Conservation (phyloP, 176 grass and related monocot species). For the Phyllostachys edulis region DNA sequence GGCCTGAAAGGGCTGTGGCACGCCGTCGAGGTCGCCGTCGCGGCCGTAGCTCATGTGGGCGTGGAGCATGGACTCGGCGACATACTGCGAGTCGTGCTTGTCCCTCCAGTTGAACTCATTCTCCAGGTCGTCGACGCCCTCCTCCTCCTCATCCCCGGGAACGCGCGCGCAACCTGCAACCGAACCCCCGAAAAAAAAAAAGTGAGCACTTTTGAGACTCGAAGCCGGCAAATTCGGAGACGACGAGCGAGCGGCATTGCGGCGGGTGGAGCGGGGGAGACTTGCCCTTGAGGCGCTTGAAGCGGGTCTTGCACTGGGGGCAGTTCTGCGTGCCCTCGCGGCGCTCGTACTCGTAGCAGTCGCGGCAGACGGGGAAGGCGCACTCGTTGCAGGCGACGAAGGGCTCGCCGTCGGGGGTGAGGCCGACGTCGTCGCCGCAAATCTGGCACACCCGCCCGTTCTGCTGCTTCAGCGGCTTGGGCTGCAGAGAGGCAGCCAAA, state of each 20-base stretch:
- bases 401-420: slow-evolving; percentile 46
- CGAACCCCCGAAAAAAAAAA: not conserved
- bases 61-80: slow-evolving; percentile 60
- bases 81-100: slow-evolving; percentile 47
- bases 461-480: slow-evolving; percentile 53
- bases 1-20: slow-evolving; percentile 37
- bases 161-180: slow-evolving; percentile 63
- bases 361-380: slow-evolving; percentile 72
- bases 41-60: slow-evolving; percentile 75
- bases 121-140: slow-evolving; percentile 75
- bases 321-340: slow-evolving; percentile 72
- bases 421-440: slow-evolving; percentile 65
- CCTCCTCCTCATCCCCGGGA: slow-evolving; percentile 76
- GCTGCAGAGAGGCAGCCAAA: slow-evolving; percentile 26
- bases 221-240: not conserved
- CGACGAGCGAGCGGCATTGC: slow-evolving; percentile 7
- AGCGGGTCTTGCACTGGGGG: slow-evolving; percentile 71
- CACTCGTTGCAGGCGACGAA: slow-evolving; percentile 75
- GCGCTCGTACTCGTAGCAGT: slow-evolving; percentile 77
- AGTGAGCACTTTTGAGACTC: not conserved
- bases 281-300: slow-evolving; percentile 67
- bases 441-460: slow-evolving; percentile 69
- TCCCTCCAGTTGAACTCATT: slow-evolving; percentile 74
- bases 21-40: slow-evolving; percentile 47
- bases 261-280: not conserved